Conservation (phyloP, 2,329 filamentous ascomycete genomes). For the Aspergillus thermomutatus region DNA sequence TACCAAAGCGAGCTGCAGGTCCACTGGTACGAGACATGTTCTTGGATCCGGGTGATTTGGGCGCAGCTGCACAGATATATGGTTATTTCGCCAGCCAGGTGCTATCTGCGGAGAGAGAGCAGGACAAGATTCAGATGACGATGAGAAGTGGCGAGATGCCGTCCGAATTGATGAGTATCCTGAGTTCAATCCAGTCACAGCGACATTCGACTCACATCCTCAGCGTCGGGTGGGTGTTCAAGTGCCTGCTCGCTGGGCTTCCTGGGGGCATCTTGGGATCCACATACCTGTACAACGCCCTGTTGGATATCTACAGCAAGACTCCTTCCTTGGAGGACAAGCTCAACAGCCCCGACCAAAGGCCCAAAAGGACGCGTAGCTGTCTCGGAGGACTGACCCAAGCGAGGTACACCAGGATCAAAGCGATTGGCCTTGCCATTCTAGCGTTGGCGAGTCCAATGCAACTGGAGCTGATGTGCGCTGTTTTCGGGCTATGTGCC, state of each 20-base stretch:
- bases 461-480: conserved; percentile 40
- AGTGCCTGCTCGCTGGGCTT: conserved; percentile 34
- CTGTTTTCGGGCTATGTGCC: conserved; percentile 37
- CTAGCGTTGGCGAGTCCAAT: conserved; percentile 35
- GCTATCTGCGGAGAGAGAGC: conserved; percentile 32
- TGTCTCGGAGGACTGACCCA: conserved; percentile 20
- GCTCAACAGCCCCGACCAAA: not conserved
- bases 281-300: conserved; percentile 26
- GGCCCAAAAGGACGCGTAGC: conserved; percentile 11
- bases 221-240: conserved; percentile 34
- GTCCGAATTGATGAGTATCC: conserved; percentile 14
- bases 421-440: conserved; percentile 37
- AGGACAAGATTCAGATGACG: conserved; percentile 32
- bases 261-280: conserved; percentile 40
- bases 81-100: conserved; percentile 40
- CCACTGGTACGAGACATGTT: conserved; percentile 32
- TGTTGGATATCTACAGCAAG: conserved; percentile 29
- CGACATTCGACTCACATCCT: conserved; percentile 22
- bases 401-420: conserved; percentile 21
- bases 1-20: conserved; percentile 17
- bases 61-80: conserved; percentile 35
- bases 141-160: conserved; percentile 33
- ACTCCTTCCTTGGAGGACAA: conserved; percentile 11
- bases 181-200: conserved; percentile 9
- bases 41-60: conserved; percentile 32